phyloP scores from a whole-genome alignment of 2,329 filamentous ascomycete genomes.

The Rhexocercosporidium sp. region DNA sequence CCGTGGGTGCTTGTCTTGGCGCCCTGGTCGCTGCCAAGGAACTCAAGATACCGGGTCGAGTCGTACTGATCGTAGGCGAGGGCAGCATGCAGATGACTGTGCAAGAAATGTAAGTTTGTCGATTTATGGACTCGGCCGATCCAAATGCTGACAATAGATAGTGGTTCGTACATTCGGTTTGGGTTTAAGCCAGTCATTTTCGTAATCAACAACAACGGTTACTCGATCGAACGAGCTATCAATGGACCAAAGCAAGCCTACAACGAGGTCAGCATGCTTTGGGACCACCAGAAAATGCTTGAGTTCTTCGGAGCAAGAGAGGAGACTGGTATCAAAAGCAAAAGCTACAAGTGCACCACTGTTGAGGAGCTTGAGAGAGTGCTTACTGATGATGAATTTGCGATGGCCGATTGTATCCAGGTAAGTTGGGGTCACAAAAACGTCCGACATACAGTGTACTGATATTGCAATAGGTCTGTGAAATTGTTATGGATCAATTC shows the following conservation, averaged over 20 bases:
- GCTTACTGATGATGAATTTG: constrained; percentile 44
- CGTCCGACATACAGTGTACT: not conserved
- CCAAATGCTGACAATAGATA: not conserved
- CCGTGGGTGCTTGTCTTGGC: constrained; percentile 61
- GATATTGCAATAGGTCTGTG: constrained; percentile 24
- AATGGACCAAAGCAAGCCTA: constrained; percentile 59
- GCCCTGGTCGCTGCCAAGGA: constrained; percentile 60
- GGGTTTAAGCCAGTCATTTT: constrained; percentile 51
- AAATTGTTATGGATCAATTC: constrained; percentile 24
- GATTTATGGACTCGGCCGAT: too few species aligned
- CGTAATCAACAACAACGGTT: constrained; percentile 64
- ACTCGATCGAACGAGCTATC: constrained; percentile 63
- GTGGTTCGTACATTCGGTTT: constrained; percentile 13
- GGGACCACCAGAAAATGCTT: constrained; percentile 56
- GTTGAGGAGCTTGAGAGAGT: constrained; percentile 52
- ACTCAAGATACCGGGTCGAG: constrained; percentile 46
- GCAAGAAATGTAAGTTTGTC: constrained; percentile 56
- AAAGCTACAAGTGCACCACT: constrained; percentile 46
- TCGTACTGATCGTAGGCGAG: constrained; percentile 65
- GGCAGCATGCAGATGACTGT: constrained; percentile 70
- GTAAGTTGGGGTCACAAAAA: constrained; percentile 12
- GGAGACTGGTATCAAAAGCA: constrained; percentile 42
- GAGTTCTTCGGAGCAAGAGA: constrained; percentile 53
- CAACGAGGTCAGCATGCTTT: constrained; percentile 58
- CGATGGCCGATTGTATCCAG: constrained; percentile 26